These are phyloP conservation scores for Pulveroboletus sp. DNA, from an alignment of 768 basidiomycete genomes.

Conservation along the genomic window DNA sequence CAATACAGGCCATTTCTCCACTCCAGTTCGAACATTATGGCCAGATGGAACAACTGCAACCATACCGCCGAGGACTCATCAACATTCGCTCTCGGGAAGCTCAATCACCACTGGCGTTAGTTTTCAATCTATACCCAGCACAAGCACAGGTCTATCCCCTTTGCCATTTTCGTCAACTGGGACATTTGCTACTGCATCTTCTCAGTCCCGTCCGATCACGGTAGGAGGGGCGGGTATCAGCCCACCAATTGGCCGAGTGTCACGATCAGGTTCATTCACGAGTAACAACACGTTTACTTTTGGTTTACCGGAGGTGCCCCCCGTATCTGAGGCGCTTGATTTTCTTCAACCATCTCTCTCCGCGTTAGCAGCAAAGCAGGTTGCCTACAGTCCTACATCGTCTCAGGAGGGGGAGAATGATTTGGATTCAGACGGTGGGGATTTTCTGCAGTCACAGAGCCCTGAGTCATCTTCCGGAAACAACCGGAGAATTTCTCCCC, in stretches of 20 bases:
- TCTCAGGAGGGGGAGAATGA: slow-evolving; percentile 53
- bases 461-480: slow-evolving; percentile 29
- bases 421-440: slow-evolving; percentile 40
- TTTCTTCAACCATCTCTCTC: slow-evolving; percentile 25
- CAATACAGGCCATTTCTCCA: slow-evolving; percentile 23
- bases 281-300: slow-evolving; percentile 40
- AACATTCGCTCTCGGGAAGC: slow-evolving; percentile 28
- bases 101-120: slow-evolving; percentile 22
- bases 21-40: slow-evolving; percentile 27
- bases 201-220: slow-evolving; percentile 22
- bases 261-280: slow-evolving; percentile 53
- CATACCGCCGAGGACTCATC: slow-evolving; percentile 29
- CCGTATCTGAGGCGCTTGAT: slow-evolving; percentile 25
- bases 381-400: slow-evolving; percentile 26
- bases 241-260: slow-evolving; percentile 47
- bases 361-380: slow-evolving; percentile 4
- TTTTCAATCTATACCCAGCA: slow-evolving; percentile 33
- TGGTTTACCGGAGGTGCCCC: slow-evolving; percentile 30
- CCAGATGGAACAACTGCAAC: slow-evolving; percentile 26
- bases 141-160: slow-evolving; percentile 26
- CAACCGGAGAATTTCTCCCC: slow-evolving; percentile 19
- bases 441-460: slow-evolving; percentile 27
- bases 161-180: slow-evolving; percentile 29
- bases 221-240: slow-evolving; percentile 25
- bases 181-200: slow-evolving; percentile 26